phyloP scores from a whole-genome alignment of 768 basidiomycete species.

The Termitomyces sp. region DNA sequence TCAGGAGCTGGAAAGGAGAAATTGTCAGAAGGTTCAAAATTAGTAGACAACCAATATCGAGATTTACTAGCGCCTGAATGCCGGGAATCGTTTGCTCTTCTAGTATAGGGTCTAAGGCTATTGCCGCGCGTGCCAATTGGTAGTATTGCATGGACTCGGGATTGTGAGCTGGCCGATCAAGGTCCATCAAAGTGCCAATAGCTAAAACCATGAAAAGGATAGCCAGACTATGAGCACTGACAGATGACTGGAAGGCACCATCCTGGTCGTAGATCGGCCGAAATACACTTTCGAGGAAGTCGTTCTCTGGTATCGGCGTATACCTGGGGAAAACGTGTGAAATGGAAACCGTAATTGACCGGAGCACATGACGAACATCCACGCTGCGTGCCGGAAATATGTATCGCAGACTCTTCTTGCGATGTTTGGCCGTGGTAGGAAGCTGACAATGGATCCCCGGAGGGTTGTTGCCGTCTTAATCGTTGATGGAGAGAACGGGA shows the following conservation, averaged over 20 bases:
- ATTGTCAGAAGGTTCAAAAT: constrained; percentile 14
- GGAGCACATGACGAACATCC: constrained; percentile 51
- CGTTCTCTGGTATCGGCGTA: constrained; percentile 57
- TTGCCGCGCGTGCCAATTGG: constrained; percentile 55
- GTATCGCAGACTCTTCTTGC: constrained; percentile 42
- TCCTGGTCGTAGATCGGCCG: constrained; percentile 50
- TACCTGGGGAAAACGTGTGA: constrained; percentile 41
- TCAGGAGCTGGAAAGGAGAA: constrained; percentile 44
- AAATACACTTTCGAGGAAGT: constrained; percentile 52
- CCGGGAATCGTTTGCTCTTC: constrained; percentile 62
- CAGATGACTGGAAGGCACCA: constrained; percentile 32
- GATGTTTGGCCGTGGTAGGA: constrained; percentile 39
- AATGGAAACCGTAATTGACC: constrained; percentile 3
- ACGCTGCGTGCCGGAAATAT: constrained; percentile 67
- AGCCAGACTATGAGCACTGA: constrained; percentile 52
- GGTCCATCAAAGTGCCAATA: constrained; percentile 59
- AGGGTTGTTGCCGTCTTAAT: constrained; percentile 41
- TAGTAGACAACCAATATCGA: constrained; percentile 9
- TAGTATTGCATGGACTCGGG: constrained; percentile 57
- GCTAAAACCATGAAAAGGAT: constrained; percentile 65
- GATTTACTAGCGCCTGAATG: constrained; percentile 61
- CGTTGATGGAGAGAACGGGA: constrained; percentile 50
- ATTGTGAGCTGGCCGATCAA: constrained; percentile 49
- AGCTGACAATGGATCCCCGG: constrained; percentile 40
- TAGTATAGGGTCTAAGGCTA: constrained; percentile 61